These are phyloP conservation scores for Sugiyamaella castrensis DNA, from an alignment of 1,139 yeast genomes.

Conservation along the genomic window DNA sequence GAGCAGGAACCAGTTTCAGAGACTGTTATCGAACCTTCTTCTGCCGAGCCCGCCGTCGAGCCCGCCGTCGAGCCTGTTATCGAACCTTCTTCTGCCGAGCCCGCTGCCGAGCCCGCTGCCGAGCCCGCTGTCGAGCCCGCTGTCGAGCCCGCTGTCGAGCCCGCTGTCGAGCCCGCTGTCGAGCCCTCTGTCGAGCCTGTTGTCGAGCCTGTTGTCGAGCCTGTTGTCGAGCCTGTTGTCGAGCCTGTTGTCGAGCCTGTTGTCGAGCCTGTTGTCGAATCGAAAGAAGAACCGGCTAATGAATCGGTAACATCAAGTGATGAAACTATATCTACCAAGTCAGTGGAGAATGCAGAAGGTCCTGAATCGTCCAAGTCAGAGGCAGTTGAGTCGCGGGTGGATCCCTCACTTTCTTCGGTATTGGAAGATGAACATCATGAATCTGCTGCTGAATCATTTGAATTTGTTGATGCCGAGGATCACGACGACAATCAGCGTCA, in stretches of 20 bases:
- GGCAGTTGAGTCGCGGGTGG: not conserved
- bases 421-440: constrained; percentile 52
- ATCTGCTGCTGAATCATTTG: constrained; percentile 48
- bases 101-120: too few species aligned
- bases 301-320: not conserved
- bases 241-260: not conserved
- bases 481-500: constrained; percentile 13
- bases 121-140: too few species aligned
- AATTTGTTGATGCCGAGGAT: constrained; percentile 32
- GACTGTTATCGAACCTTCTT: too few species aligned
- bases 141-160: too few species aligned
- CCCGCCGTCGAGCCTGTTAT: too few species aligned
- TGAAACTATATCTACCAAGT: not conserved
- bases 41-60: too few species aligned
- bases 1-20: too few species aligned
- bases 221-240: constrained; percentile 1
- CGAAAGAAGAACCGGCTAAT: not conserved
- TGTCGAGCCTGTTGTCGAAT: not conserved
- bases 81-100: too few species aligned
- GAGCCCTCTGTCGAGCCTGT: too few species aligned
- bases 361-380: not conserved
- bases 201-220: not conserved
- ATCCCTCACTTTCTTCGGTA: constrained; percentile 25
- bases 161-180: too few species aligned
- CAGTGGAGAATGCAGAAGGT: not conserved